Conservation (phyloP, 2,329 filamentous ascomycete genomes). For the Anisogramma anomala region DNA sequence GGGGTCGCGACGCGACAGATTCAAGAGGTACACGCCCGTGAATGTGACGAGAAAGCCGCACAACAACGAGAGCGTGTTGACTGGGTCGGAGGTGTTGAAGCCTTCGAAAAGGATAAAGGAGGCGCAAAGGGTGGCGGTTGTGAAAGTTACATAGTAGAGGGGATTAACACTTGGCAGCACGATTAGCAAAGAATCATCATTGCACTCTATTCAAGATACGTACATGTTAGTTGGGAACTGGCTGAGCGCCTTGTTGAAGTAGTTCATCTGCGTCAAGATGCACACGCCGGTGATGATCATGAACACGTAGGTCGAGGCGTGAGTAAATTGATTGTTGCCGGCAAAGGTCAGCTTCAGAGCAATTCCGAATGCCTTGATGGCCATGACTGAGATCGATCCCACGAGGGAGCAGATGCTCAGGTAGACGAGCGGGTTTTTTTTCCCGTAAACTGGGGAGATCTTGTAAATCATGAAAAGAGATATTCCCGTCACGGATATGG, state of each 20-base stretch:
- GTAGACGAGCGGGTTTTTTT: conserved; percentile 91
- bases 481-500: conserved; percentile 66
- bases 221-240: conserved; percentile 97
- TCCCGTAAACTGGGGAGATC: conserved; percentile 78
- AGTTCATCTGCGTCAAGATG: conserved; percentile 99
- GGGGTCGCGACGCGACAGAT: conserved; percentile 86
- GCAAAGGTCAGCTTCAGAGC: conserved; percentile 88
- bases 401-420: conserved; percentile 97
- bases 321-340: conserved; percentile 89
- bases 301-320: conserved; percentile 95
- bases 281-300: conserved; percentile 86
- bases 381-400: conserved; percentile 96
- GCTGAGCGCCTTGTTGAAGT: conserved; percentile 96
- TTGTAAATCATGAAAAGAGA: conserved; percentile 93
- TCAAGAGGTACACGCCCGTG: conserved; percentile 87
- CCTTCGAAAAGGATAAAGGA: conserved; percentile 94
- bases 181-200: conserved; percentile 19
- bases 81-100: conserved; percentile 86
- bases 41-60: conserved; percentile 94
- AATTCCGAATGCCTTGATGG: conserved; percentile 96
- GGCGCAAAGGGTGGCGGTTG: conserved; percentile 82
- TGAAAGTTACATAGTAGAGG: conserved; percentile 95
- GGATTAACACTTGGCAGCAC: conserved; percentile 63
- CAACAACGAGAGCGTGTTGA: conserved; percentile 85
- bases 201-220: conserved; percentile 25